phyloP scores from a whole-genome alignment of 2,329 filamentous ascomycete genomes.

The Xylariaceae sp. region DNA sequence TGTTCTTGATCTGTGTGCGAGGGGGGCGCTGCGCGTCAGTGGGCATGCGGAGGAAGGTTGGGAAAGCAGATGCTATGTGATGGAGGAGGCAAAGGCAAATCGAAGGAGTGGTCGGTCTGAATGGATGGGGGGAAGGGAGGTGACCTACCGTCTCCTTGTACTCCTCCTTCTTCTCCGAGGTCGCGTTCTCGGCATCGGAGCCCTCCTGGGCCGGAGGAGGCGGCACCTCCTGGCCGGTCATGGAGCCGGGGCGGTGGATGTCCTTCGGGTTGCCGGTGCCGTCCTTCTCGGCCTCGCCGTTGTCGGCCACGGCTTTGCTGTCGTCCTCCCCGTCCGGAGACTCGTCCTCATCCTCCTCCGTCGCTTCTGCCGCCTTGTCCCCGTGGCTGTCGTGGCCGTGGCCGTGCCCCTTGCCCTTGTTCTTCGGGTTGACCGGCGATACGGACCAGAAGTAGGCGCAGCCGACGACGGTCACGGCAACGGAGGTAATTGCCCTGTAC shows the following conservation, averaged over 20 bases:
- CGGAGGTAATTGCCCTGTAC: slow-evolving; percentile 16
- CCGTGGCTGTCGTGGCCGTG: neutral
- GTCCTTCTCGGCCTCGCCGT: slow-evolving; percentile 1
- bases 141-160: slow-evolving; percentile 13
- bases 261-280: slow-evolving; percentile 5
- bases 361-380: neutral
- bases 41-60: neutral
- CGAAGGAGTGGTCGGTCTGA: neutral
- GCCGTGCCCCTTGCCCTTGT: slow-evolving; percentile 2
- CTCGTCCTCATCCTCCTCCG: slow-evolving; percentile 2
- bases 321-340: slow-evolving; percentile 1
- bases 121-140: neutral
- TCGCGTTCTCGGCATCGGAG: slow-evolving; percentile 11
- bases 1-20: slow-evolving; percentile 7
- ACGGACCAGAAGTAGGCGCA: slow-evolving; percentile 12
- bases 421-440: neutral
- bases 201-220: slow-evolving; percentile 12
- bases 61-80: neutral
- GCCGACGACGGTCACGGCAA: slow-evolving; percentile 14
- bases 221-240: slow-evolving; percentile 6
- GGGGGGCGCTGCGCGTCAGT: no score
- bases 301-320: neutral
- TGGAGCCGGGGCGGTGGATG: neutral
- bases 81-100: neutral
- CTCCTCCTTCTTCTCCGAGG: slow-evolving; percentile 15